A percentile compares a stretch with the other conserved stretches of the same genome.
Conservation (phyloP, 768 basidiomycete species). For the Favolaschia claudopus region DNA sequence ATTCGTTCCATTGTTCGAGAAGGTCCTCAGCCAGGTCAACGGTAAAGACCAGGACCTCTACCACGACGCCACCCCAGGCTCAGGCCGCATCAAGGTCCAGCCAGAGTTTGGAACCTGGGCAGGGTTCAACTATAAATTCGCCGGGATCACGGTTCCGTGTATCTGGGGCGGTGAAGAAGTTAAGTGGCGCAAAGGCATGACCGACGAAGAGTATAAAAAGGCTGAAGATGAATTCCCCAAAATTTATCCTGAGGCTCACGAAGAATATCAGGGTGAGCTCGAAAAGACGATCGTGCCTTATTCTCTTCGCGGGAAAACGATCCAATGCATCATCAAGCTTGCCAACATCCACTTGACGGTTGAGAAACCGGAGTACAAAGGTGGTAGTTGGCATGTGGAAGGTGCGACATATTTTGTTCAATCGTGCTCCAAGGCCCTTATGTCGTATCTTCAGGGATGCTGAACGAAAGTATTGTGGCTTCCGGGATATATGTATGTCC, state of each 20-base stretch:
- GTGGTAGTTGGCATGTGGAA: conserved; percentile 41
- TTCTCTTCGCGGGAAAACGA: conserved; percentile 1
- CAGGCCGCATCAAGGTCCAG: not conserved
- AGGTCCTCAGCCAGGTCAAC: conserved; percentile 13
- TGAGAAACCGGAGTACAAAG: conserved; percentile 32
- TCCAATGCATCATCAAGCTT: conserved; percentile 43
- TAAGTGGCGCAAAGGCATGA: not conserved
- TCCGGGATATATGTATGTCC: conserved; percentile 28
- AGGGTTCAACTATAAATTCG: not conserved
- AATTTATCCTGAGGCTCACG: not conserved
- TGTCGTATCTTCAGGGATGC: conserved; percentile 3
- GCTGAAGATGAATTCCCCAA: not conserved
- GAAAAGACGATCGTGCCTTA: not conserved
- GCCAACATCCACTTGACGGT: conserved; percentile 40
- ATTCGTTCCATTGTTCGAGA: conserved; percentile 18
- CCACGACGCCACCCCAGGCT: not conserved
- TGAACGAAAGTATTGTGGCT: conserved; percentile 23
- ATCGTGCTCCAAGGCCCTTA: too few relatives aligned
- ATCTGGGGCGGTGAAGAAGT: not conserved
- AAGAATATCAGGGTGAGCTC: not conserved
- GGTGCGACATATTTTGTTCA: conserved; percentile 3
- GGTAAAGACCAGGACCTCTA: not conserved
- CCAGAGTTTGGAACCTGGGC: not conserved
- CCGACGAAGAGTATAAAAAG: not conserved
- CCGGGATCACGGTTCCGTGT: not conserved